Evolutionary conservation across 441 rosid genomes (phyloP).

Genomic region (Corymbia calophylla): DNA sequence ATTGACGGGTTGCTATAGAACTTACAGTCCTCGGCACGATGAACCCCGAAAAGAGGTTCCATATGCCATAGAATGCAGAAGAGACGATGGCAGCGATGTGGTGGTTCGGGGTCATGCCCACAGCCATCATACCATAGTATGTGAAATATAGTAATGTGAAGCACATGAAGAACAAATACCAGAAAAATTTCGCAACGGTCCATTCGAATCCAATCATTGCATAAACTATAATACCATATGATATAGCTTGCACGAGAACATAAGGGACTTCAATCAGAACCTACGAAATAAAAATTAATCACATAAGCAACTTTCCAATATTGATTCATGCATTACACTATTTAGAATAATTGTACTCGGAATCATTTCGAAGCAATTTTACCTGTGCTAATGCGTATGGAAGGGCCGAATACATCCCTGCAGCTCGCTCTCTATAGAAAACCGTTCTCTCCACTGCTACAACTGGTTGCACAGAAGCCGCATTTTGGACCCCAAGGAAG

Average conservation of each 20-base stretch:
- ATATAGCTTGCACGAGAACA: neutral
- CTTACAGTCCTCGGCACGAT: neutral
- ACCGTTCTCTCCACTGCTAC: neutral
- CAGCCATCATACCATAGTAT: neutral
- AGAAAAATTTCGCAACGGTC: neutral
- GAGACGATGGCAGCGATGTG: neutral
- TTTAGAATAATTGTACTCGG: neutral
- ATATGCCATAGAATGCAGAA: neutral
- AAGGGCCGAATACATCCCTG: neutral
- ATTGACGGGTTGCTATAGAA: neutral
- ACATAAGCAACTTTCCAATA: neutral
- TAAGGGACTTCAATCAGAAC: neutral
- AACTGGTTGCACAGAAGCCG: neutral
- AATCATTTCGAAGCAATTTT: neutral
- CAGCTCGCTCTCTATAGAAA: neutral
- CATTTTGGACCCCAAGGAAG: neutral
- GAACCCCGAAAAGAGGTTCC: neutral
- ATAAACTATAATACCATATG: neutral
- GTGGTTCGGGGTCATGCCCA: neutral
- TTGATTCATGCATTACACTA: neutral
- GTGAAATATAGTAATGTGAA: neutral
- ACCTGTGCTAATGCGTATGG: neutral
- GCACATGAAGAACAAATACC: neutral
- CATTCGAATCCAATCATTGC: neutral
- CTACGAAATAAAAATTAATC: neutral